Evolutionary conservation across 2,329 filamentous ascomycete genomes (phyloP), one percentile per base, ranked within the genome.

Genomic region (Albifimbria verrucaria): DNA sequence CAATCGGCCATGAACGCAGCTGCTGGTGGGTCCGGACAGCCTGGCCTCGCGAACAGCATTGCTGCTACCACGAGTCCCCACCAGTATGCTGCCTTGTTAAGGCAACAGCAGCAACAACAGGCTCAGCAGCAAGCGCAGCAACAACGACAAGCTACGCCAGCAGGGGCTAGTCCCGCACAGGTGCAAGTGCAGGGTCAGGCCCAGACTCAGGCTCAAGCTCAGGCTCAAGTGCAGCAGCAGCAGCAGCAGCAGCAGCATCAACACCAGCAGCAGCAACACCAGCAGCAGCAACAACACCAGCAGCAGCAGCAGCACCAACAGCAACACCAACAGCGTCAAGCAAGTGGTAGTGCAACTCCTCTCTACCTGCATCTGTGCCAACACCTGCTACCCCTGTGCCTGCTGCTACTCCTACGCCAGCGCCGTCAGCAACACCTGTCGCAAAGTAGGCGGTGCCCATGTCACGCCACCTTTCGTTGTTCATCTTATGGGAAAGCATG

Each of bases 31-130:
- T 70, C 72, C 4, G 72, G 72, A 7, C 76, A 80, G 56, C 68
- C 77, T 15, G 73, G 74, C 2, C 73, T 80, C 50, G 71, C 77
- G 17, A 80, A 77, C 49, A 74, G 77, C 18, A 73, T 80, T 48
- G 68, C 74, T 1, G 71, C 73, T 18, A 77, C 77, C 1, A 72
- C 74, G 2, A 81, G 78, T 52, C 81, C 81, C 24, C 80, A 84
- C 41, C 81, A 85, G 56, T 84, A 85, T 60, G 81, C 81, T 2
- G 80, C 82, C 52, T 69, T 84, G 28, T 73, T 85, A 9, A 70
- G 81, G 44, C 79, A 81, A 39, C 81, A 84, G 59, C 81, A 83
- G 56, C 78, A 82, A 55, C 72, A 74, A 24, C 77, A 71, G 55
- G 69, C 70, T 11, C 62, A 57, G 3, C 65, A 67, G n/a, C 59